These are phyloP conservation scores for Hammondia hammondi DNA, from an alignment of 169 alveolate species.

Conservation along the genomic window DNA sequence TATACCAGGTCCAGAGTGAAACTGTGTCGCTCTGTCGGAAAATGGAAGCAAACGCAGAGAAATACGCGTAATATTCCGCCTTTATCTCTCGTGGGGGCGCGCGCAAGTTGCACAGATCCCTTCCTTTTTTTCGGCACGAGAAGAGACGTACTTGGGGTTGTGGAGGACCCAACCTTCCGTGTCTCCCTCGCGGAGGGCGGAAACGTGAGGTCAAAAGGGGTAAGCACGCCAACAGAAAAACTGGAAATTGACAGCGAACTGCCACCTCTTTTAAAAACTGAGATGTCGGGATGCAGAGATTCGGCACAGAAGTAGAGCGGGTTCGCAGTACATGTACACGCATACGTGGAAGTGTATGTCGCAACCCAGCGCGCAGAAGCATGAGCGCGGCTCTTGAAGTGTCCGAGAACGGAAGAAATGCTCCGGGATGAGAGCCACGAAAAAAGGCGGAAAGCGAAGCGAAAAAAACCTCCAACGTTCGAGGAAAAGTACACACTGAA, in stretches of 20 bases:
- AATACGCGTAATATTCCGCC: not conserved
- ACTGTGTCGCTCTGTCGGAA: not conserved
- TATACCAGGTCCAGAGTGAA: not conserved
- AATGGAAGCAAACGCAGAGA: not conserved
- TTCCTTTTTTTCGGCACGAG: not conserved
- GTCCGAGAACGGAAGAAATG: too few relatives aligned
- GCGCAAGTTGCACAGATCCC: not conserved
- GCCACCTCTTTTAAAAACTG: too few relatives aligned
- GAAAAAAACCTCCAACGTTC: too few relatives aligned
- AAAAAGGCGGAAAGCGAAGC: too few relatives aligned
- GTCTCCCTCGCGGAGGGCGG: not conserved
- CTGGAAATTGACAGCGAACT: too few relatives aligned
- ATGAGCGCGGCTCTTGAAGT: too few relatives aligned
- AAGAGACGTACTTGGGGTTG: not conserved
- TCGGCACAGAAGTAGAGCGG: not conserved
- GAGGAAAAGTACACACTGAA: too few relatives aligned
- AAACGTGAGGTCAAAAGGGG: not conserved
- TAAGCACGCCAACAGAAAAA: too few relatives aligned
- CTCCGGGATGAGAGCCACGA: too few relatives aligned
- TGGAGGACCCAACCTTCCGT: not conserved
- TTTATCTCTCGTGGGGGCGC: constrained; percentile 11
- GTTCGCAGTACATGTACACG: not conserved
- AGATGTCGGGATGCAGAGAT: too few relatives aligned
- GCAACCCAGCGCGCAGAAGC: not conserved
- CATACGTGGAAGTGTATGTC: not conserved